phyloP scores from a whole-genome alignment of 805 yeast species.

The Lachancea nothofagi region DNA sequence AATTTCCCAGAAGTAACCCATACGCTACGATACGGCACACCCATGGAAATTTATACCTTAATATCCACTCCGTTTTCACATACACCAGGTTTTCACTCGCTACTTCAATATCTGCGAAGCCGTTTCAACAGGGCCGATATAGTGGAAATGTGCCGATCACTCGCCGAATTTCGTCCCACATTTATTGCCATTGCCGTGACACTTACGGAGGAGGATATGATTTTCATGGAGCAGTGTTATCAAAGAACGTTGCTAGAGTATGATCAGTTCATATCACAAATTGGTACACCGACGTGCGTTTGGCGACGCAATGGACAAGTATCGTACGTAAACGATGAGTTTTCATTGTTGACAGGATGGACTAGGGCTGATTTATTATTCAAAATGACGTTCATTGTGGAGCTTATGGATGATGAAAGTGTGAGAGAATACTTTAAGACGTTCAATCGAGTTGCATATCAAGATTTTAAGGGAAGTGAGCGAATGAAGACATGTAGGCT shows the following conservation, averaged over 20 bases:
- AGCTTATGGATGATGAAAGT: conserved; percentile 79
- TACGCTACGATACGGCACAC: conserved; percentile 46
- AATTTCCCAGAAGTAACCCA: conserved; percentile 31
- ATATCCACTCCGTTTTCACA: conserved; percentile 77
- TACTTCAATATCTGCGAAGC: conserved; percentile 64
- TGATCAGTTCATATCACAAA: conserved; percentile 72
- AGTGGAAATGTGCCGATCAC: conserved; percentile 75
- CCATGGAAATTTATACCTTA: conserved; percentile 73
- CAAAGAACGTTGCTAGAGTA: conserved; percentile 88
- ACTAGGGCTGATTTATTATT: conserved; percentile 58
- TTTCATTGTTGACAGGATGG: conserved; percentile 91
- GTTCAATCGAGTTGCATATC: conserved; percentile 80
- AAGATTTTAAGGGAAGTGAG: conserved; percentile 82
- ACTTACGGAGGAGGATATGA: conserved; percentile 81
- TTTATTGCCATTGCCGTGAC: conserved; percentile 90
- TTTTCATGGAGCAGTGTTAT: conserved; percentile 94
- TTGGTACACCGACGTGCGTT: conserved; percentile 91
- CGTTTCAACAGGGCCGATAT: conserved; percentile 67
- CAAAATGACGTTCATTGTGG: conserved; percentile 66
- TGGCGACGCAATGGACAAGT: conserved; percentile 97
- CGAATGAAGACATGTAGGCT: conserved; percentile 85
- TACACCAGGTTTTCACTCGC: conserved; percentile 83
- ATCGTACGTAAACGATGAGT: conserved; percentile 92
- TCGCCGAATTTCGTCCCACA: conserved; percentile 88
- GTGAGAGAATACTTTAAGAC: conserved; percentile 84